Conservation (phyloP, 352 stramenopile species). For the Elongisporangium anandrum region DNA sequence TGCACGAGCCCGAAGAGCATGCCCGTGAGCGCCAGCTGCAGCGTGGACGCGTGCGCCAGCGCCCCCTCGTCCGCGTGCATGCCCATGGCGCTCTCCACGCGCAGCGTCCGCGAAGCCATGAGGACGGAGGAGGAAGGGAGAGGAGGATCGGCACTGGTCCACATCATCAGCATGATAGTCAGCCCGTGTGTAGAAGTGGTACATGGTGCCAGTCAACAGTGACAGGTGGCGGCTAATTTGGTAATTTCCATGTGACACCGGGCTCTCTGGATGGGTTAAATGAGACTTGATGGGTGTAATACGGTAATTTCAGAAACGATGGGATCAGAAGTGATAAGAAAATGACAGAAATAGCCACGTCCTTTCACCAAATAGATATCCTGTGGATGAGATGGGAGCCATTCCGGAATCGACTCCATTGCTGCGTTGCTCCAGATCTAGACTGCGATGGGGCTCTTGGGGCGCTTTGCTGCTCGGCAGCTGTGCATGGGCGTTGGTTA, state of each 20-base stretch:
- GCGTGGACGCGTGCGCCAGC: slow-evolving; percentile 28
- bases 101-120: slow-evolving; percentile 22
- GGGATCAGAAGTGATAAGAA: neutral
- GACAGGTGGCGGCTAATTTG: neutral
- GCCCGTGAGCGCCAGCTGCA: slow-evolving; percentile 39
- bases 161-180: neutral
- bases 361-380: too few species aligned
- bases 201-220: neutral
- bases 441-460: slow-evolving; percentile 45
- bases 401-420: neutral
- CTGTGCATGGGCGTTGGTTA: slow-evolving; percentile 51
- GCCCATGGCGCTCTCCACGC: slow-evolving; percentile 24
- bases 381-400: neutral
- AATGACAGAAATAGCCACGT: neutral
- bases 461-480: slow-evolving; percentile 38
- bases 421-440: too few species aligned
- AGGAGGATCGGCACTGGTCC: neutral
- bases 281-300: neutral
- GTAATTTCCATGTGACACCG: neutral
- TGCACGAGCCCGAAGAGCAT: slow-evolving; percentile 64
- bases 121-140: neutral
- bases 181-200: neutral
- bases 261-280: neutral
- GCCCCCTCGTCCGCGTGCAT: slow-evolving; percentile 18
- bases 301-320: neutral